Evolutionary conservation across 2,329 filamentous ascomycete genomes (phyloP).

Genomic region (Trichoderma koningiopsis): DNA sequence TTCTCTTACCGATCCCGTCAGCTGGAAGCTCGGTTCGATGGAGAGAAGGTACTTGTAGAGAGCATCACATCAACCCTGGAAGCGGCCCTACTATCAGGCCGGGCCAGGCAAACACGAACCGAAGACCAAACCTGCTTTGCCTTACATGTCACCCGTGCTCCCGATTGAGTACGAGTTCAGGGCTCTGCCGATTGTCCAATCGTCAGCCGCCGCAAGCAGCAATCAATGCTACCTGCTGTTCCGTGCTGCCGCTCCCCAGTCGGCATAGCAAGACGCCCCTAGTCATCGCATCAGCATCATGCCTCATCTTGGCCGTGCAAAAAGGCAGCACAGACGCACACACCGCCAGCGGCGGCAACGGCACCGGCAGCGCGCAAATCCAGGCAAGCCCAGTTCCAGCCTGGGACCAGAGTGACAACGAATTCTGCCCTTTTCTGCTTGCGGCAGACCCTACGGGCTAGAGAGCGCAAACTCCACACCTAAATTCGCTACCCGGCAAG

Average conservation of each 20-base stretch:
- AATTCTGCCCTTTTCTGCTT: constrained; percentile 15
- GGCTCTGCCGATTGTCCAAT: constrained; percentile 5
- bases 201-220: not conserved
- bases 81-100: constrained; percentile 6
- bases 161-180: not conserved
- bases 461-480: not conserved
- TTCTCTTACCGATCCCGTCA: constrained; percentile 17
- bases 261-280: constrained; percentile 17
- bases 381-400: not conserved
- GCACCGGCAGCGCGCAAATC: constrained; percentile 2
- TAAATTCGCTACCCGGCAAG: constrained; percentile 10
- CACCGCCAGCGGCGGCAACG: constrained; percentile 20
- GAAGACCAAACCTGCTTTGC: not conserved
- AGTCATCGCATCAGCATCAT: constrained; percentile 19
- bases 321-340: not conserved
- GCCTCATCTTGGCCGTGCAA: constrained; percentile 16
- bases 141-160: not conserved
- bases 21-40: not conserved
- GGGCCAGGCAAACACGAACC: not conserved
- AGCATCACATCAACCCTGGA: not conserved
- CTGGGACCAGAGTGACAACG: not conserved
- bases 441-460: constrained; percentile 1
- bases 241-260: not conserved
- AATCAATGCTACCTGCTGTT: not conserved
- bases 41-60: not conserved